Evolutionary conservation across 192 early-diverging fungal genomes (phyloP).

Genomic region (Mortierella claussenii): DNA sequence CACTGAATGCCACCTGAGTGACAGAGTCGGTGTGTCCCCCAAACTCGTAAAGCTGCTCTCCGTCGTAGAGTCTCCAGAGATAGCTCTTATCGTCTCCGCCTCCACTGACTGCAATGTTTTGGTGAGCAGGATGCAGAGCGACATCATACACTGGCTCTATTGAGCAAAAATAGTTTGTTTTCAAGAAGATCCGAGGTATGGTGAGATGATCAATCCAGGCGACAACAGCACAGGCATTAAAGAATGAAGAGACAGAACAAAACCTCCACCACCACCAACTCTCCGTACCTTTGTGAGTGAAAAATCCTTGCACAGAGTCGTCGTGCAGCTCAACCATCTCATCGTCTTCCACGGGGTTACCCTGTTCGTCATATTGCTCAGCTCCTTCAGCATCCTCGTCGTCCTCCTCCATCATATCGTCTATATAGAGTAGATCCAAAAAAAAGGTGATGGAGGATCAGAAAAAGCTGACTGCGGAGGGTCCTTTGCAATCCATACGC

Average conservation of each 20-base stretch:
- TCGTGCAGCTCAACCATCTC: slow-evolving; percentile 73
- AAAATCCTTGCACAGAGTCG: slow-evolving; percentile 94
- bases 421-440: slow-evolving; percentile 16
- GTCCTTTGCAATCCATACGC: no score
- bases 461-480: no score
- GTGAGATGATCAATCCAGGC: no score
- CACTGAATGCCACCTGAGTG: slow-evolving; percentile 81
- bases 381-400: slow-evolving; percentile 52
- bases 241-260: no score
- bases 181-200: no score
- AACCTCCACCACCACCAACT: no score
- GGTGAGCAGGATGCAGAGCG: slow-evolving; percentile 80
- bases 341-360: slow-evolving; percentile 62
- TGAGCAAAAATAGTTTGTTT: background rate
- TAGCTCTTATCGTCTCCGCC: slow-evolving; percentile 95
- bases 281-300: slow-evolving; percentile 79
- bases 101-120: slow-evolving; percentile 78
- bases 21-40: slow-evolving; percentile 91
- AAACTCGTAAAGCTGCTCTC: slow-evolving; percentile 77
- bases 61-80: slow-evolving; percentile 88
- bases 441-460: background rate
- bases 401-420: slow-evolving; percentile 58
- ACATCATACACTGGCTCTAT: slow-evolving; percentile 89
- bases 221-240: no score
- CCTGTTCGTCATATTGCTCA: slow-evolving; percentile 58